Base-by-base conservation (phyloP, 1,139 yeast genomes). In the Candida labiduridarum region DNA sequence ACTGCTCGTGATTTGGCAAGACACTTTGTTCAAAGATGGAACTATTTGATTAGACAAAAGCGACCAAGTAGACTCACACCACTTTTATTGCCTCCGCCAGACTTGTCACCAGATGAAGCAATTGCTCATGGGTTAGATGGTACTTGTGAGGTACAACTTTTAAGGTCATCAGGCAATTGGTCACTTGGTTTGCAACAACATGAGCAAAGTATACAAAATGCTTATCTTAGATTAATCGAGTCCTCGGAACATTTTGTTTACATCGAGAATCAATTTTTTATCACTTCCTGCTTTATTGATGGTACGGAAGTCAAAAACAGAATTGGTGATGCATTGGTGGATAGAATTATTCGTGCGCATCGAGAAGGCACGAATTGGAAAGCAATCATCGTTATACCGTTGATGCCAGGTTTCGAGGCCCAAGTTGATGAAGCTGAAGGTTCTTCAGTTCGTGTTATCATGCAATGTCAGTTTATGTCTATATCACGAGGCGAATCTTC, bases 21-120 rank as follows among this genome's bases (percentile, higher is more conserved):
- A 50, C 99, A 94, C 67, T 95, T 95, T 68, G 96, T 92, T 12
- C 99, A 95, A 69, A 82, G 99, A 60, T 95, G 99, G 99, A 95
- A 95, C 65, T 95, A 90, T 61, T 75, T 94, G 45, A 68, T 94
- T 47, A 82, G 99, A 61, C 97, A 91, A 60, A 95, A 95, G 66
- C 76, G 97, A 50, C 99, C 99, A 5, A 89, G 97, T 49, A 80
- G 98, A 61, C 85, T 87, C 47, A 94, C 98, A 0, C 99, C 99
- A 0, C 70, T 95, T 50, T 76, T 95, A 47, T 78, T 96, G 0
- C 99, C 99, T 2, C 98, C 99, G 0, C 83, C 96, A 1, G 97
- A 92, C 57, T 82, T 90, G 57, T 80, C 92, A 0, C 82, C 79
- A 30, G 87, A 83, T 43, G 96, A 92, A 61, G 74, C 89, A 15